Evolutionary conservation across 208 protist genomes (phyloP).

Genomic region (Leishmania mexicana): DNA sequence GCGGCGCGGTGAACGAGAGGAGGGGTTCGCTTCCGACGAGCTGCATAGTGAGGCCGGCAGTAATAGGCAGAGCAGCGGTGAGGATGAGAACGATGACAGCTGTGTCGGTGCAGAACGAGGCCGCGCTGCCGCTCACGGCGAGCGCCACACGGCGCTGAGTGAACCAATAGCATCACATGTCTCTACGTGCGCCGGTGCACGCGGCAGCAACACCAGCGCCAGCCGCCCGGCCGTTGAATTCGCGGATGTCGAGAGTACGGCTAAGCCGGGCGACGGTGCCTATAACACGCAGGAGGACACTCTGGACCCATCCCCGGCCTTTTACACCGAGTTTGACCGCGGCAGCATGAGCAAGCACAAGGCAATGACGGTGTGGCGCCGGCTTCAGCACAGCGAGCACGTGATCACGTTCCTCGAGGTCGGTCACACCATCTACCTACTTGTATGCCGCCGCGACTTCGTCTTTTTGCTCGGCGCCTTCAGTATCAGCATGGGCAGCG

Average conservation of each 20-base stretch:
- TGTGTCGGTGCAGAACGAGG: not conserved
- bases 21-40: not conserved
- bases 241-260: not conserved
- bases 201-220: not conserved
- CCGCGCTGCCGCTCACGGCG: not conserved
- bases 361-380: constrained; percentile 23
- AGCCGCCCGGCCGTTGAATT: not conserved
- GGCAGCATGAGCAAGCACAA: constrained; percentile 32
- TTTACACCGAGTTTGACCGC: constrained; percentile 19
- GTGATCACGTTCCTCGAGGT: constrained; percentile 48
- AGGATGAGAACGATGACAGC: not conserved
- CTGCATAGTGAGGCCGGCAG: constrained; percentile 11
- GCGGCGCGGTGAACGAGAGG: constrained; percentile 20
- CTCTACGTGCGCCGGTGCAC: not conserved
- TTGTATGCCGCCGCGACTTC: constrained; percentile 52
- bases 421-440: constrained; percentile 38
- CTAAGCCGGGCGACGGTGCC: constrained; percentile 4
- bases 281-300: constrained; percentile 13
- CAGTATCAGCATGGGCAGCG: constrained; percentile 69
- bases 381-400: constrained; percentile 27
- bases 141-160: not conserved
- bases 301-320: constrained; percentile 11
- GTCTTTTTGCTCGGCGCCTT: constrained; percentile 61
- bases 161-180: constrained; percentile 6
- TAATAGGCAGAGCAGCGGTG: not conserved